Base-by-base conservation (phyloP, 192 early-diverging fungal species). In the Polychytrium aggregatum region DNA sequence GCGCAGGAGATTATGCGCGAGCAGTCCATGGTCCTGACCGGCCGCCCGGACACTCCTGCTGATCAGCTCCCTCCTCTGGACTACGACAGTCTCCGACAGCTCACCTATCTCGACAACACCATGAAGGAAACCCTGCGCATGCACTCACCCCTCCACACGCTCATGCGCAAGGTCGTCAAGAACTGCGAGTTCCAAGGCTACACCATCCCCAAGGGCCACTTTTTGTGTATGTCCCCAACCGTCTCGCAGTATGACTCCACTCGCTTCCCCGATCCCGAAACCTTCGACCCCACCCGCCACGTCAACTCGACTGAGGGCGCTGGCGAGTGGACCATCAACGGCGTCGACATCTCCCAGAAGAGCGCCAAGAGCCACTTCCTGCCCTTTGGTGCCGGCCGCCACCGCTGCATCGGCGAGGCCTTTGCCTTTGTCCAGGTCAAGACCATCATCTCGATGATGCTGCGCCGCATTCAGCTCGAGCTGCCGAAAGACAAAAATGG, bases 401-500 rank as follows among this genome's bases (percentile, higher is more conserved):
- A 98, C 77, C 78, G 95, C 47, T 98, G 95, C 72, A 98, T 98
- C 67, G 95, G 95, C 48, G 95, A 98, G 64, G 70, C 79, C 41
- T 98, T 98, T 70, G 91, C 88, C 3, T 95, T 87, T 56, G 48
- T 95, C 29, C 95, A 98, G 69, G 83, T 97, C 72, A 94, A 94
- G 81, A 84, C 90, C 24, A 81, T 98, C 28, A 66, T 98, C 48
- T 67, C 86, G 36, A 76, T 78, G 20, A 74, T 96, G 45, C 57
- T 98, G 22, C 62, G 88, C 13, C 77, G 81, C 49, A 92, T 87
- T 62, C 79, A 84, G 51, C 62, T 88, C 50, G 55, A 70, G 42
- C 63, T 92, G 31, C 57, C 66, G n/a, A 73, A 75, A 59, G 58
- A 68, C 37, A 59, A 57, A 34, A 57, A 29, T 13, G 67, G 67